Evolutionary conservation across 148 eudicot genomes (phyloP), one percentile per base, ranked within the genome.

Genomic region (Silene conica): DNA sequence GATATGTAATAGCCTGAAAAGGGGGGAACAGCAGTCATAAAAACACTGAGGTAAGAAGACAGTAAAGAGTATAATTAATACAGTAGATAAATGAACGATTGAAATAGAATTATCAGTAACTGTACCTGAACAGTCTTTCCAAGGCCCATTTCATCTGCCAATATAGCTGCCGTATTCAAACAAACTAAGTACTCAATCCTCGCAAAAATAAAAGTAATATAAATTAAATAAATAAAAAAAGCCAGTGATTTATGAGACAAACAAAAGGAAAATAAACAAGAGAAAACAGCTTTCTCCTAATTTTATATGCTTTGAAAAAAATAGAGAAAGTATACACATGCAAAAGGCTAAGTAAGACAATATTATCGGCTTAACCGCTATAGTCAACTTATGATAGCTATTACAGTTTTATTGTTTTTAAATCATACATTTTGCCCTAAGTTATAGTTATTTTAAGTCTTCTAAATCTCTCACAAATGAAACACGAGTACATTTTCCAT

Each of bases 141-240:
- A 79, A 94, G 97, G 72, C 98, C 98, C 98, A 94, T 94, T 85
- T 94, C 98, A 82, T 94, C 98, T 23, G 98, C 98, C 85, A 94
- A 86, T 81, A 94, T 94, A 61, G 98, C 98, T 94, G 97, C 88
- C 41, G 87, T 8, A 68, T 74, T 13, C 72, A 70, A 75, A 69
- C 22, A 20, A 26, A 45, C 61, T 60, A 23, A 48, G 58, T 31
- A 56, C 9, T 48, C 20, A 25, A 31, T 26, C 43, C 45, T 45
- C 21, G 12, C 4, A 69, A 69, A 2, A 31, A n/a, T n/a, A n/a
- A n/a, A n/a, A n/a, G n/a, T n/a, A n/a, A n/a, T n/a, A n/a, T n/a
- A n/a, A 26, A 26, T 26, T 26, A 26, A 26, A 26, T 2, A 26
- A 26, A 26, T 1, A 26, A 31, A 69, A 59, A n/a, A 76, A 61